Evolutionary conservation across 202 grass and related monocot genomes (phyloP), one percentile per base, ranked within the genome.

Genomic region (Panicum hallii): DNA sequence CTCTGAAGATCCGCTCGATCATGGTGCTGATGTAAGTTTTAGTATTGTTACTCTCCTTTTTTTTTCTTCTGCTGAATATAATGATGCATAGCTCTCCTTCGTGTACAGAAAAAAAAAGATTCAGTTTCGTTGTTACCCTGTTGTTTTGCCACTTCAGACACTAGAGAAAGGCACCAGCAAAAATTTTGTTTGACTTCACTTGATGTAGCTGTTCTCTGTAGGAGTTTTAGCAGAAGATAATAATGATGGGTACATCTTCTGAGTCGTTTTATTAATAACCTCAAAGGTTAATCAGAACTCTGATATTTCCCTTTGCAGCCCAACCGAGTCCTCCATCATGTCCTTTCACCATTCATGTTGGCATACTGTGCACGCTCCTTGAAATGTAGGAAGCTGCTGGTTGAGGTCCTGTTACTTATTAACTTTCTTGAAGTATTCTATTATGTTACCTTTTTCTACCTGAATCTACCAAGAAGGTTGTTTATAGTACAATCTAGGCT

Each of bases 341-440:
- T 46, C 11, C 67, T 79, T 46, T 74, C 87, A 53, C 87, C 90
- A 12, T 66, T 92, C 26, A 6, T 63, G 9, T 19, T 72, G 77
- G 67, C 84, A 23, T 72, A 46, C 43, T 71, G 36, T 26, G n/a
- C 36, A 12, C 8, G 66, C 53, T 87, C 83, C 12, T 68, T 89
- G 74, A 67, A 86, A 36, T 89, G 90, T 32, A 69, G 58, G 65
- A 79, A 77, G 87, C 73, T 89, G 47, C 87, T 92, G n/a, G 70
- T 89, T 62, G 70, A 89, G 90, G 86, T 92, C 32, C 32, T 16
- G 26, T 56, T 86, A 13, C 41, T 44, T 86, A 11, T 62, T 41
- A 8, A 63, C 71, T 63, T 55, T 9, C 0, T 32, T 32, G 32
- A 32, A 32, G 32, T 32, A 32, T 32, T 32, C 32, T 32, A 32